These are phyloP conservation scores for Geranium rotundifolium DNA, from an alignment of 345 rosid genomes.

Conservation along the genomic window DNA sequence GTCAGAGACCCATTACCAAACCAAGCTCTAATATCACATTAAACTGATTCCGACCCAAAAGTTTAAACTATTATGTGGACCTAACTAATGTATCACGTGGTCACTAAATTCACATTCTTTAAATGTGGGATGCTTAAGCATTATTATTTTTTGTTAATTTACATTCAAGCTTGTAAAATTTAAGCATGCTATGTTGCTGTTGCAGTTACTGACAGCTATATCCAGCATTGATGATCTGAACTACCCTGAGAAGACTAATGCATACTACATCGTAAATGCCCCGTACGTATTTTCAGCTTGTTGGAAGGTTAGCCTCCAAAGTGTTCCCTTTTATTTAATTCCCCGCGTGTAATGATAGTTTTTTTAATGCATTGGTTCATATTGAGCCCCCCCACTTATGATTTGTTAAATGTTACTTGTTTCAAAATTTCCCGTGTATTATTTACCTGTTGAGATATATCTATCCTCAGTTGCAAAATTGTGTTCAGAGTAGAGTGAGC, in stretches of 20 bases:
- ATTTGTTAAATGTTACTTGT: not conserved
- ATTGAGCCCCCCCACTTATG: not conserved
- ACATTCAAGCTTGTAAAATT: not conserved
- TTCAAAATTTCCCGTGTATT: too few species aligned
- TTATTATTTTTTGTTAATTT: not conserved
- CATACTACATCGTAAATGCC: conserved; percentile 78
- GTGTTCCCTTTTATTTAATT: not conserved
- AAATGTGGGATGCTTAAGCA: too few species aligned
- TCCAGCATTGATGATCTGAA: conserved; percentile 82
- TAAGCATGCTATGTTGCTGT: conserved; percentile 1
- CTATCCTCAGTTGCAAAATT: not conserved
- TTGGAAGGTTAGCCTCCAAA: conserved; percentile 52
- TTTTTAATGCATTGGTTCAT: conserved; percentile 1
- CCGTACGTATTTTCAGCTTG: conserved; percentile 92
- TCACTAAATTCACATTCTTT: too few species aligned
- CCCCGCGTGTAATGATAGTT: not conserved
- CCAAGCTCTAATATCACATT: too few species aligned
- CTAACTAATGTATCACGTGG: too few species aligned
- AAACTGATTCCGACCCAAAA: too few species aligned
- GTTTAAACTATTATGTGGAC: too few species aligned
- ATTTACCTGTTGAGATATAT: not conserved
- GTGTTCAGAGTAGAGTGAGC: too few species aligned
- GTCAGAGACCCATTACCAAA: too few species aligned
- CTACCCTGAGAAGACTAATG: conserved; percentile 88
- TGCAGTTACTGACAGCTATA: conserved; percentile 79